These are phyloP conservation scores for Tylopilus rubrobrunneus DNA, from an alignment of 768 basidiomycete genomes.

Conservation along the genomic window DNA sequence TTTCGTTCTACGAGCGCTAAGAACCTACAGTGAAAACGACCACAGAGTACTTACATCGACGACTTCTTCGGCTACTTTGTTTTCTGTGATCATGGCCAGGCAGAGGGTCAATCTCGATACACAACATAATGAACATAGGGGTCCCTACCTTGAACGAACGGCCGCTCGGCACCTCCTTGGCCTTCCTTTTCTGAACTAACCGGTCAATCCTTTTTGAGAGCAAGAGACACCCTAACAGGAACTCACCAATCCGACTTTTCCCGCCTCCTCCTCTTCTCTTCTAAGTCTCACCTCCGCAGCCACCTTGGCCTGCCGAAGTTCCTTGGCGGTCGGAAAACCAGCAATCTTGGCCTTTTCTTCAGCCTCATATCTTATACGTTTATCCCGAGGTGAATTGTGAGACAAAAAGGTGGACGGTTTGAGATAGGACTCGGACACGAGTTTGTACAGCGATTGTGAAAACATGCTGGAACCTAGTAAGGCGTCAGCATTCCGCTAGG, in stretches of 20 bases:
- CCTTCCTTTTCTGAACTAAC: conserved; percentile 59
- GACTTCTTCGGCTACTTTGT: conserved; percentile 42
- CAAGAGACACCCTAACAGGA: neutral
- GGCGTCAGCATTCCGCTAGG: neutral
- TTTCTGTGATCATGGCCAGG: conserved; percentile 34
- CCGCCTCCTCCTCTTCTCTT: conserved; percentile 71
- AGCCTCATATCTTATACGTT: too few relatives aligned
- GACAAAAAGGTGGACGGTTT: too few relatives aligned
- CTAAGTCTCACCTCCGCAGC: conserved; percentile 58
- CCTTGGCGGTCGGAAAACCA: conserved; percentile 78
- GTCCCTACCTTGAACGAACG: conserved; percentile 48
- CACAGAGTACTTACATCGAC: conserved; percentile 58
- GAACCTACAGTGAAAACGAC: too few relatives aligned
- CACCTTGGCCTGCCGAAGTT: conserved; percentile 69
- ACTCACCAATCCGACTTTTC: conserved; percentile 69
- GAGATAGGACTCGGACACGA: too few relatives aligned
- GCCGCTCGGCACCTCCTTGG: conserved; percentile 40
- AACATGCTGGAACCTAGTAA: too few relatives aligned
- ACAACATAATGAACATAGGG: neutral
- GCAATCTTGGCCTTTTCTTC: conserved; percentile 72
- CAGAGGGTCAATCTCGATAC: conserved; percentile 19
- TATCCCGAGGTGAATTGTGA: too few relatives aligned
- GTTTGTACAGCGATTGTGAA: too few relatives aligned
- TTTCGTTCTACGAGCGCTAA: too few relatives aligned
- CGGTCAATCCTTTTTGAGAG: conserved; percentile 14